A percentile compares a stretch with the other conserved stretches of the same genome.
These are phyloP conservation scores for Dillenia suffruticosa DNA, from an alignment of 164 flowering plant genomes.

Conservation along the genomic window DNA sequence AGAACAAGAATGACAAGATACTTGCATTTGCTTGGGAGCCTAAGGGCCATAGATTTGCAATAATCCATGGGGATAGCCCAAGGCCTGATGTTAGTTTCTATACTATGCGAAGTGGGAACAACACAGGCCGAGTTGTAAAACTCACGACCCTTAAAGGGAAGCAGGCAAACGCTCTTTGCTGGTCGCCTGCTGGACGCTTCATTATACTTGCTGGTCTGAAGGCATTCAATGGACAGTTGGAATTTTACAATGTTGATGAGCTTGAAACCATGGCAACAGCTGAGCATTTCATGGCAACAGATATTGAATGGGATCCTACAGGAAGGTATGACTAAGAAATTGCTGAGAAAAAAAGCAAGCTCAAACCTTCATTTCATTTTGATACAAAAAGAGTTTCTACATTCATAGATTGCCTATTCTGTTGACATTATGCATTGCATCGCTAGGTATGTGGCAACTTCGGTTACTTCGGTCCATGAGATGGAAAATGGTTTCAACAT, in stretches of 20 bases:
- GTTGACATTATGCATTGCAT: neutral
- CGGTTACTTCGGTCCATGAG: conserved; percentile 96
- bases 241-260: conserved; percentile 92
- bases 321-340: conserved; percentile 58
- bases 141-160: conserved; percentile 86
- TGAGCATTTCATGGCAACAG: conserved; percentile 97
- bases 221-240: conserved; percentile 87
- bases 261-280: conserved; percentile 93
- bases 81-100: conserved; percentile 88
- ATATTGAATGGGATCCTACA: conserved; percentile 97
- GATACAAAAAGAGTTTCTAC: neutral
- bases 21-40: conserved; percentile 99
- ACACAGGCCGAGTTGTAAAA: conserved; percentile 70
- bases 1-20: conserved; percentile 94
- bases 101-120: conserved; percentile 57
- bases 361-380: neutral
- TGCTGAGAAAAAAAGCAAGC: neutral
- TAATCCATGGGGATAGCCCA: conserved; percentile 90
- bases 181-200: conserved; percentile 90
- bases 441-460: conserved; percentile 83
- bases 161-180: conserved; percentile 94
- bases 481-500: conserved; percentile 97
- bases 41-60: conserved; percentile 95
- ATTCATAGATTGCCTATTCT: neutral
- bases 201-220: conserved; percentile 88